Evolutionary conservation across 306 rosid species (phyloP).

Genomic region (Ormosia semicastrata): DNA sequence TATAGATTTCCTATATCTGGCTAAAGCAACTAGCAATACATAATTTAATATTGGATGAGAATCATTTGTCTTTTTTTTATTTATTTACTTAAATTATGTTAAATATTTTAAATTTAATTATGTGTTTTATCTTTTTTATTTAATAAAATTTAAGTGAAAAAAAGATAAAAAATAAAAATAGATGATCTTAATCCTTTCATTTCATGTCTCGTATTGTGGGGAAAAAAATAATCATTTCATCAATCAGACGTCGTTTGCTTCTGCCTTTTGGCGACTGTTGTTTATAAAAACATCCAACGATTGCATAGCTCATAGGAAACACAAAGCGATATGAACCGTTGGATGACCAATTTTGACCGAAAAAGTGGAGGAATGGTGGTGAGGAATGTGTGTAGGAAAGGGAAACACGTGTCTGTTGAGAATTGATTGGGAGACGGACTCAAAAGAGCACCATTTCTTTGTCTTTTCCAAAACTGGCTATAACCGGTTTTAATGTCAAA

Average conservation of each 20-base stretch:
- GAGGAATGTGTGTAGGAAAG: background rate
- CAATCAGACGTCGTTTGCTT: background rate
- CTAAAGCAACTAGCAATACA: background rate
- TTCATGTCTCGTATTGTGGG: background rate
- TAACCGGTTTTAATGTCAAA: constrained; percentile 40
- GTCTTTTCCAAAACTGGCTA: constrained; percentile 36
- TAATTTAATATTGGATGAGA: no score
- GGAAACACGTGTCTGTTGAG: background rate
- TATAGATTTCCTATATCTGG: background rate
- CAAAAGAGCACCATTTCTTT: background rate
- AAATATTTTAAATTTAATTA: no score
- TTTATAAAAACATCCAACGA: background rate
- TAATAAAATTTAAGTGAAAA: no score
- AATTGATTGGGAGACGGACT: constrained; percentile 15
- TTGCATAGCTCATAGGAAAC: constrained; percentile 3
- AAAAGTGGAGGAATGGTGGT: background rate
- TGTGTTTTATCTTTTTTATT: no score
- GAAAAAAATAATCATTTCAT: background rate
- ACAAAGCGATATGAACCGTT: background rate
- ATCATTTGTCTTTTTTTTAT: no score
- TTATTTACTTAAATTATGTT: no score
- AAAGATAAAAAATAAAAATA: no score
- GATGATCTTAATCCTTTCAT: no score
- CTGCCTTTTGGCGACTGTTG: constrained; percentile 8
- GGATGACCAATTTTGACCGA: constrained; percentile 23